These are phyloP conservation scores for Aspergillus sp. DNA, from an alignment of 2,329 filamentous ascomycete genomes.

Conservation along the genomic window DNA sequence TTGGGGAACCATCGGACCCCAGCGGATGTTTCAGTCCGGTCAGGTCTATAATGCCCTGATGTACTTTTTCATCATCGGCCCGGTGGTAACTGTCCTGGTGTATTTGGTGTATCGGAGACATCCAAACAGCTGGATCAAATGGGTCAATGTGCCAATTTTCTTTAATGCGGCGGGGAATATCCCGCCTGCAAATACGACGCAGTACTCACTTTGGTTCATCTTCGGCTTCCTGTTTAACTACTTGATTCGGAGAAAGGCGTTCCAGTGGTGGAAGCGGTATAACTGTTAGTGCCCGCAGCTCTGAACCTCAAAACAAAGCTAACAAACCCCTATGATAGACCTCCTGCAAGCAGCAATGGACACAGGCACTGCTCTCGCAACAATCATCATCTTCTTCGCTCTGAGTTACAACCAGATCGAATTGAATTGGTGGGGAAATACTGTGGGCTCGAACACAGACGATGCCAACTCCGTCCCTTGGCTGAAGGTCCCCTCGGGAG, in stretches of 20 bases:
- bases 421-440: slow-evolving; percentile 32
- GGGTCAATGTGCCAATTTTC: slow-evolving; percentile 28
- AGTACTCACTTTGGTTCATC: slow-evolving; percentile 29
- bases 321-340: not conserved
- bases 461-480: slow-evolving; percentile 30
- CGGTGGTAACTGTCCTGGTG: slow-evolving; percentile 24
- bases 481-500: slow-evolving; percentile 21
- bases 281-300: slow-evolving; percentile 14
- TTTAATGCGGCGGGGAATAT: slow-evolving; percentile 29
- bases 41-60: slow-evolving; percentile 24
- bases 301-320: not conserved
- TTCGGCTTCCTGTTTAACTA: slow-evolving; percentile 27
- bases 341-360: slow-evolving; percentile 28
- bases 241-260: slow-evolving; percentile 22
- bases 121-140: slow-evolving; percentile 26
- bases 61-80: slow-evolving; percentile 29
- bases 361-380: slow-evolving; percentile 27
- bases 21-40: slow-evolving; percentile 25
- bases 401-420: slow-evolving; percentile 24
- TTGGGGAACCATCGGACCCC: slow-evolving; percentile 29
- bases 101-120: slow-evolving; percentile 22
- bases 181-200: slow-evolving; percentile 25
- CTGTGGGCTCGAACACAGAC: slow-evolving; percentile 27
- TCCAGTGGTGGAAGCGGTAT: slow-evolving; percentile 29
- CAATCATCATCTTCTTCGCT: slow-evolving; percentile 28